A percentile compares a stretch with the other conserved stretches of the same genome.
Conservation (phyloP, 768 basidiomycete species). For the Lentinula boryana region DNA sequence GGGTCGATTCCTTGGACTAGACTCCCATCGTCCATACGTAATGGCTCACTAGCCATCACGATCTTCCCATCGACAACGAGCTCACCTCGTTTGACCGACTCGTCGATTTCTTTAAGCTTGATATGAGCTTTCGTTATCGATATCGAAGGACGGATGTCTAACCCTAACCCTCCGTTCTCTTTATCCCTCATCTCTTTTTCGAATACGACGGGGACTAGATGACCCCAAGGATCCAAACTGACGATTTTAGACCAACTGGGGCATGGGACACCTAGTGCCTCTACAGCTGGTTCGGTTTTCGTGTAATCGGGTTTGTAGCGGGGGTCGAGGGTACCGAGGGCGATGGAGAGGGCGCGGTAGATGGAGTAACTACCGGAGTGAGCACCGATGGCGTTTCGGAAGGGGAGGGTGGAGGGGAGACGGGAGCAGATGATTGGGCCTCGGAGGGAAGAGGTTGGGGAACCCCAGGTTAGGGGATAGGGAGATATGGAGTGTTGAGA, state of each 20-base stretch:
- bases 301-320: constrained; percentile 79
- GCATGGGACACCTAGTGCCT: constrained; percentile 77
- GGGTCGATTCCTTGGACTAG: constrained; percentile 45
- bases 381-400: constrained; percentile 90
- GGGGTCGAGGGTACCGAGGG: constrained; percentile 77
- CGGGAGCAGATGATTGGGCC: constrained; percentile 90
- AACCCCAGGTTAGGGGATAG: constrained; percentile 78
- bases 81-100: constrained; percentile 64
- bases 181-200: constrained; percentile 47
- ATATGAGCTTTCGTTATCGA: constrained; percentile 90
- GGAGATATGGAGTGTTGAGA: constrained; percentile 88
- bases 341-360: constrained; percentile 89
- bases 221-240: constrained; percentile 91
- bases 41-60: constrained; percentile 61
- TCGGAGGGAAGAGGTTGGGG: constrained; percentile 50
- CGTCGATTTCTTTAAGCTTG: constrained; percentile 92
- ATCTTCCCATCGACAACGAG: constrained; percentile 78
- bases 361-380: constrained; percentile 93
- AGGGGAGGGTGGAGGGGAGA: constrained; percentile 76
- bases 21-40: constrained; percentile 60
- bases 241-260: constrained; percentile 62
- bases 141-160: constrained; percentile 90
- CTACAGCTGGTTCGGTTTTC: constrained; percentile 79
- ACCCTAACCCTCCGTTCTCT: constrained; percentile 28
- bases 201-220: constrained; percentile 74